phyloP scores from a whole-genome alignment of 805 yeast genomes.

The Priceomyces melissophilus region DNA sequence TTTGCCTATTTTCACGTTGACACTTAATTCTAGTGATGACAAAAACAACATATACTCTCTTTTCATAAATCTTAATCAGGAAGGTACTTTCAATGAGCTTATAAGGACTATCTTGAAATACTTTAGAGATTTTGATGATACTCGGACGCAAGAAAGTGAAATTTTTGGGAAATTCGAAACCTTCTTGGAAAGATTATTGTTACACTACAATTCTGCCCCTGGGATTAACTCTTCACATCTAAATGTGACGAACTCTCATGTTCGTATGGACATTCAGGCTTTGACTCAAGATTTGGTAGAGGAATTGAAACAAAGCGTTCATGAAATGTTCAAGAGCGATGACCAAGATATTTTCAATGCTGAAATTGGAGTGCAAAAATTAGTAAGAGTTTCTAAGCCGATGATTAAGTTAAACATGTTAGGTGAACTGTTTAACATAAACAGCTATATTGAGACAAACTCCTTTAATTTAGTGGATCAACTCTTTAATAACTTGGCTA shows the following conservation, averaged over 20 bases:
- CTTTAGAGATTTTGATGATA: slow-evolving; percentile 13
- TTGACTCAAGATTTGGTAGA: slow-evolving; percentile 21
- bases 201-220: slow-evolving; percentile 6
- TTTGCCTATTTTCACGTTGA: slow-evolving; percentile 23
- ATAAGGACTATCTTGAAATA: slow-evolving; percentile 21
- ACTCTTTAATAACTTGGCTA: background rate
- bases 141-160: background rate
- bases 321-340: slow-evolving; percentile 1
- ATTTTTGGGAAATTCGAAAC: slow-evolving; percentile 11
- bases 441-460: slow-evolving; percentile 12
- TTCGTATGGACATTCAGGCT: slow-evolving; percentile 22
- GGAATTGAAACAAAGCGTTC: slow-evolving; percentile 6
- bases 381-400: slow-evolving; percentile 14
- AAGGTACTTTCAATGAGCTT: slow-evolving; percentile 25
- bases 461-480: background rate
- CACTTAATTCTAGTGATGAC: slow-evolving; percentile 14
- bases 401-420: slow-evolving; percentile 23
- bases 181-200: slow-evolving; percentile 11
- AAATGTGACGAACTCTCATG: slow-evolving; percentile 16
- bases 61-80: slow-evolving; percentile 21
- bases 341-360: background rate
- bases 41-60: slow-evolving; percentile 17
- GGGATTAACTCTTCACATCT: slow-evolving; percentile 2
- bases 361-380: background rate
- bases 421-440: slow-evolving; percentile 23